Base-by-base conservation (phyloP, 148 eudicot species). In the Persicaria tinctoria region DNA sequence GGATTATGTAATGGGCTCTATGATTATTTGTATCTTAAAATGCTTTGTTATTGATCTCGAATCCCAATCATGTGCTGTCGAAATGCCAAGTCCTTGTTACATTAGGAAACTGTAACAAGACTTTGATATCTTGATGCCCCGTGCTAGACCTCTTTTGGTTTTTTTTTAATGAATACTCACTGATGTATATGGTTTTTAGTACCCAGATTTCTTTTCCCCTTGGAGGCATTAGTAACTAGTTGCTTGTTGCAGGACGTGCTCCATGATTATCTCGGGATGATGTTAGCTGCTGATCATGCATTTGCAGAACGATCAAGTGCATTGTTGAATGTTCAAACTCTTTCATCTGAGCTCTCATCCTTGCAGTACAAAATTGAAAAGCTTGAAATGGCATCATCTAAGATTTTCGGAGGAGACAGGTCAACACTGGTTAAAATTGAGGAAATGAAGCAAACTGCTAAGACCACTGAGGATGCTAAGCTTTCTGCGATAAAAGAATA, bases 381-480 rank as follows among this genome's bases (percentile, higher is more conserved):
- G 84, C 87, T 90, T 76, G 97, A 96, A 80, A 87, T 85, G 80
- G 96, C 99, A 75, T 81, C 99, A 59, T 90, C 97, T 16, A 96
- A 92, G 82, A 85, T 96, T 76, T 96, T 96, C 82, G 99, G 99
- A 57, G 99, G 99, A 68, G 99, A 96, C 82, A 86, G 85, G 74
- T 82, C 94, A 45, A 90, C 93, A 78, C 81, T 96, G 85, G 90
- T 81, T 50, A 96, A 90, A 87, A 90, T 96, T 75, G 99, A 96
- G 78, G 99, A 92, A 86, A 63, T 96, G 69, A 87, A 91, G 79
- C 93, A 89, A 85, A 80, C 94, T 73, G 46, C 86, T 44, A 89
- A 82, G 81, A 84, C 78, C 46, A 96, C 97, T 3, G 99, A 90
- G 84, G 96, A 89, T 82, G 97, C 97, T 55, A 96, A 88, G 87